Conservation (phyloP, 179 eudicot genomes). For the Carnegiea gigantea region DNA sequence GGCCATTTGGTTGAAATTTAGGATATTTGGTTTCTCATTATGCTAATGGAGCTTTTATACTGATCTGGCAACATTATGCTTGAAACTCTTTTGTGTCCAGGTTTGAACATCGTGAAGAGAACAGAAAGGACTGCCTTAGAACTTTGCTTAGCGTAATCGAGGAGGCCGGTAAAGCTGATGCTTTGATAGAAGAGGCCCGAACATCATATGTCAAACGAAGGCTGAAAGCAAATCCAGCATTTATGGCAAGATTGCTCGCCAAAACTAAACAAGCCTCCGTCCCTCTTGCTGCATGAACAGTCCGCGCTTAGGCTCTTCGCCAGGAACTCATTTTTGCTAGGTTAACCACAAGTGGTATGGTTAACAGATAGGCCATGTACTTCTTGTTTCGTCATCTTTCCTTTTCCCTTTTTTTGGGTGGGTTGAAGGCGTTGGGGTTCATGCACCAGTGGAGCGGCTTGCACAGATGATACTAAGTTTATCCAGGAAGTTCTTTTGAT, state of each 20-base stretch:
- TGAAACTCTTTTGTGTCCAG: constrained; percentile 35
- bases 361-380: constrained; percentile 2
- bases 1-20: background rate
- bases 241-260: constrained; percentile 79
- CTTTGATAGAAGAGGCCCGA: constrained; percentile 63
- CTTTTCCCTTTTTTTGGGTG: background rate
- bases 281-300: constrained; percentile 34
- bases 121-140: constrained; percentile 92
- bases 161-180: constrained; percentile 87
- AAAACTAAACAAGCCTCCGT: constrained; percentile 40
- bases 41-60: background rate
- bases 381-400: background rate
- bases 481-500: background rate
- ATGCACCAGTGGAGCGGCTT: background rate
- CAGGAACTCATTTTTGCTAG: constrained; percentile 5
- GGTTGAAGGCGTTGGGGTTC: background rate
- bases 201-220: constrained; percentile 63
- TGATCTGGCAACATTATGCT: background rate
- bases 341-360: background rate
- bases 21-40: background rate
- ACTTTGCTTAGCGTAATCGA: constrained; percentile 70
- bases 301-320: background rate
- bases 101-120: constrained; percentile 96
- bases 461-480: background rate
- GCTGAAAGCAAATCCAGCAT: constrained; percentile 73